phyloP scores from a whole-genome alignment of 495 filamentous ascomycete species.

The Podospora bellae-mahoneyi region DNA sequence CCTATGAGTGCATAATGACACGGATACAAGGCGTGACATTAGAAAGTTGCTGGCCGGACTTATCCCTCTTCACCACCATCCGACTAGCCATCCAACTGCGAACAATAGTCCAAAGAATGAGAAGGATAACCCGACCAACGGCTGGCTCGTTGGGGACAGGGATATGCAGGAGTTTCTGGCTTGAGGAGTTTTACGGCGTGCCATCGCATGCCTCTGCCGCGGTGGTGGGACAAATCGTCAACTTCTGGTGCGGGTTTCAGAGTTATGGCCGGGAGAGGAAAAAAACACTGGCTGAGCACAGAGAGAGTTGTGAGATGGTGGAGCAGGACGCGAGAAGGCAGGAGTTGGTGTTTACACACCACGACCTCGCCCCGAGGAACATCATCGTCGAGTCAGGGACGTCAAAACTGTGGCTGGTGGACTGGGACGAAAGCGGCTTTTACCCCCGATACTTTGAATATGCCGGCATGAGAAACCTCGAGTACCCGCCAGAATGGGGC shows the following conservation, averaged over 20 bases:
- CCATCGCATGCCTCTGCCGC: slow-evolving; percentile 3
- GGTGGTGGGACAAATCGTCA: slow-evolving; percentile 2
- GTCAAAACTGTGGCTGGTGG: slow-evolving; percentile 4
- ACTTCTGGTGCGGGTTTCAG: slow-evolving; percentile 10
- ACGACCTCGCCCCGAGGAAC: slow-evolving; percentile 9
- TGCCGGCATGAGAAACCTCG: slow-evolving; percentile 10
- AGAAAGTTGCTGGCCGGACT: not conserved
- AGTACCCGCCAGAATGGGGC: slow-evolving; percentile 5
- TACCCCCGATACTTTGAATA: slow-evolving; percentile 12
- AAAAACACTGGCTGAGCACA: slow-evolving; percentile 5
- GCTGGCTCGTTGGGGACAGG: slow-evolving; percentile 8
- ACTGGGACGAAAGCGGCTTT: slow-evolving; percentile 7
- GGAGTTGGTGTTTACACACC: slow-evolving; percentile 6
- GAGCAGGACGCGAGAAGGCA: not conserved
- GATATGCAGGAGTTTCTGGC: slow-evolving; percentile 4
- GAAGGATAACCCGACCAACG: slow-evolving; percentile 2
- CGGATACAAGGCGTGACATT: not conserved
- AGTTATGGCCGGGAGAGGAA: slow-evolving; percentile 2
- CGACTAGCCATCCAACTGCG: not conserved
- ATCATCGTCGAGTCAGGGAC: slow-evolving; percentile 9
- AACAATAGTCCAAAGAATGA: not conserved
- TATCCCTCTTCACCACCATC: not conserved
- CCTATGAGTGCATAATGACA: not conserved
- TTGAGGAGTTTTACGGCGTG: slow-evolving; percentile 7
- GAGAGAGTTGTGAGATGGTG: not conserved